These are phyloP conservation scores for Amanita polypyramis DNA, from an alignment of 768 basidiomycete species.

Conservation along the genomic window DNA sequence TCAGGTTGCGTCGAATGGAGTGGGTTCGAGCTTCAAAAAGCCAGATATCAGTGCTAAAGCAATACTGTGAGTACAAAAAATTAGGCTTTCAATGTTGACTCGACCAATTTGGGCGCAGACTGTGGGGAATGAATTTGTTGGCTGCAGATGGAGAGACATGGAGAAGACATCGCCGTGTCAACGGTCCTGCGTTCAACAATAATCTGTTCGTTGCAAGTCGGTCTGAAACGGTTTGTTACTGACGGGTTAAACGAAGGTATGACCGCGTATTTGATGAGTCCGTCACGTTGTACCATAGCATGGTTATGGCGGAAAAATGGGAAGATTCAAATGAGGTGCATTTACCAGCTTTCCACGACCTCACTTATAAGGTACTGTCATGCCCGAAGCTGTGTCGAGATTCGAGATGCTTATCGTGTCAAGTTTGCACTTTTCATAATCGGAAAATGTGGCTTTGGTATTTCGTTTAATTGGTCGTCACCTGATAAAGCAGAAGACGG, in stretches of 20 bases:
- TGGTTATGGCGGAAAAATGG: slow-evolving; percentile 29
- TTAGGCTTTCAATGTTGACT: background rate
- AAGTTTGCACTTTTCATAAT: slow-evolving; percentile 34
- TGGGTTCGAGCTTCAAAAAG: slow-evolving; percentile 30
- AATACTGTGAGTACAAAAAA: slow-evolving; percentile 19
- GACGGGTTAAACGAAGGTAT: slow-evolving; percentile 25
- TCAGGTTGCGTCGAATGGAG: slow-evolving; percentile 30
- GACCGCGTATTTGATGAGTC: slow-evolving; percentile 31
- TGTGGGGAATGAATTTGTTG: slow-evolving; percentile 37
- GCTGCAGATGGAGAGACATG: slow-evolving; percentile 32
- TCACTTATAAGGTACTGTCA: slow-evolving; percentile 25
- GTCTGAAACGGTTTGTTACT: no score
- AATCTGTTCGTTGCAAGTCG: slow-evolving; percentile 20
- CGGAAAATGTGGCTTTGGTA: slow-evolving; percentile 36
- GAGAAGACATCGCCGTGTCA: slow-evolving; percentile 34
- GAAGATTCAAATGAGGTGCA: slow-evolving; percentile 16
- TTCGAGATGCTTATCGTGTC: background rate
- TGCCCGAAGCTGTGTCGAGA: background rate
- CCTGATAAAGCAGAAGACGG: slow-evolving; percentile 28
- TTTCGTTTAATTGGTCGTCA: slow-evolving; percentile 29
- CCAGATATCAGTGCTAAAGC: slow-evolving; percentile 21
- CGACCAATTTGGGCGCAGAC: background rate
- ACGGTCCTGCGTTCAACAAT: slow-evolving; percentile 34
- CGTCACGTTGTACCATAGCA: slow-evolving; percentile 24
- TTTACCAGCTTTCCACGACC: slow-evolving; percentile 20